Percentiles rank a stretch among this genome's conserved stretches.
phyloP scores from a whole-genome alignment of 495 filamentous ascomycete genomes.

The Talaromyces thailandensis region DNA sequence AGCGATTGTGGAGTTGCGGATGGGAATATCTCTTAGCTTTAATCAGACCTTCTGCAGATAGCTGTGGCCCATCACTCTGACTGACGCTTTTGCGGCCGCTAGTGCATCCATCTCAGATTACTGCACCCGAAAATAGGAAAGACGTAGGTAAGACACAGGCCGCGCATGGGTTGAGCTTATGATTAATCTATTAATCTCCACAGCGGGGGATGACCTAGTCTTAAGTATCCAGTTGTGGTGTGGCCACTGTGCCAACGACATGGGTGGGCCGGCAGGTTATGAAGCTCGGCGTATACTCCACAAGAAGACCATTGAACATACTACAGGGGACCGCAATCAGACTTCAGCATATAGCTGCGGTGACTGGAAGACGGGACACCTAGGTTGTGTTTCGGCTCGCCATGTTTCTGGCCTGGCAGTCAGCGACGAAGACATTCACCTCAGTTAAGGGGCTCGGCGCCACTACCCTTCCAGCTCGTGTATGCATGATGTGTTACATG shows the following conservation, averaged over 20 bases:
- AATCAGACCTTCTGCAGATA: not conserved
- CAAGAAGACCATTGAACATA: not conserved
- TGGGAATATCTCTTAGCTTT: not conserved
- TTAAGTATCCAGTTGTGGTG: not conserved
- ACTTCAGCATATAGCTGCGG: too few species aligned
- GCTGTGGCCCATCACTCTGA: not conserved
- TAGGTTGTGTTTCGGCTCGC: not conserved
- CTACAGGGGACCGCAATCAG: too few species aligned
- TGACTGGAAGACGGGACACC: too few species aligned
- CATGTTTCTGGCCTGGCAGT: not conserved
- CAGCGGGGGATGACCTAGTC: not conserved
- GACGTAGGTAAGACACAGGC: not conserved
- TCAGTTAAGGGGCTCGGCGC: not conserved
- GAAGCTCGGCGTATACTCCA: not conserved
- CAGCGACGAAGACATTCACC: not conserved
- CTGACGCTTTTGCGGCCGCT: not conserved
- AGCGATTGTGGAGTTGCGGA: not conserved
- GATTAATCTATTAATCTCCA: not conserved
- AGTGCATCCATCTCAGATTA: not conserved
- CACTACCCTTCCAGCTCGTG: not conserved
- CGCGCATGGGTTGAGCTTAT: not conserved
- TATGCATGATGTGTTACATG: too few species aligned
- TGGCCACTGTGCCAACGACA: not conserved
- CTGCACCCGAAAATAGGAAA: not conserved
- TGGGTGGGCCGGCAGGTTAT: not conserved